A percentile compares a stretch with the other conserved stretches of the same genome.
These are phyloP conservation scores for Volutella citrinella DNA, from an alignment of 2,329 filamentous ascomycete genomes.

Conservation along the genomic window DNA sequence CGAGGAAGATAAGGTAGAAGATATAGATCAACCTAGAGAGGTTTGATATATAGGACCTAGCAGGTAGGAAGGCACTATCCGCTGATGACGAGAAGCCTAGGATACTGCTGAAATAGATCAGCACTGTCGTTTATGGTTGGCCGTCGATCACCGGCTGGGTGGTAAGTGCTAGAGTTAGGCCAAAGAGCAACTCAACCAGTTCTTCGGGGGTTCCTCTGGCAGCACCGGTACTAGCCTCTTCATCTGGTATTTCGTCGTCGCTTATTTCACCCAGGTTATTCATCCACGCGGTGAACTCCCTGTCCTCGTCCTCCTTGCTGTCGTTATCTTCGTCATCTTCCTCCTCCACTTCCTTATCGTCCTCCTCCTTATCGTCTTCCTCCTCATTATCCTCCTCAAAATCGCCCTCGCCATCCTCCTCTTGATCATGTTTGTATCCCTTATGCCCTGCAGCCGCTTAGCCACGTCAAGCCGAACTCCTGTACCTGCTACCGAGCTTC, in stretches of 20 bases:
- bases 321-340: too few species aligned
- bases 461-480: too few species aligned
- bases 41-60: neutral
- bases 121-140: neutral
- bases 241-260: neutral
- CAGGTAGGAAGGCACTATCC: neutral
- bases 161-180: neutral
- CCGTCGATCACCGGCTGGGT: neutral
- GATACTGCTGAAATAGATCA: neutral
- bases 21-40: slow-evolving; percentile 1
- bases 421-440: neutral
- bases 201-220: slow-evolving; percentile 1
- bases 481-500: neutral
- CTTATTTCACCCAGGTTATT: neutral
- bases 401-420: neutral
- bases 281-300: neutral
- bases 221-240: neutral
- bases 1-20: neutral
- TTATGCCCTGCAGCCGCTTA: too few species aligned
- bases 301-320: slow-evolving; percentile 2
- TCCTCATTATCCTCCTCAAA: neutral
- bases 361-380: neutral
- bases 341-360: neutral
- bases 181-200: slow-evolving; percentile 1
- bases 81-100: neutral